These are phyloP conservation scores for button mushroom (Agaricus bisporus) DNA, from an alignment of 768 basidiomycete species.

Conservation along the genomic window DNA sequence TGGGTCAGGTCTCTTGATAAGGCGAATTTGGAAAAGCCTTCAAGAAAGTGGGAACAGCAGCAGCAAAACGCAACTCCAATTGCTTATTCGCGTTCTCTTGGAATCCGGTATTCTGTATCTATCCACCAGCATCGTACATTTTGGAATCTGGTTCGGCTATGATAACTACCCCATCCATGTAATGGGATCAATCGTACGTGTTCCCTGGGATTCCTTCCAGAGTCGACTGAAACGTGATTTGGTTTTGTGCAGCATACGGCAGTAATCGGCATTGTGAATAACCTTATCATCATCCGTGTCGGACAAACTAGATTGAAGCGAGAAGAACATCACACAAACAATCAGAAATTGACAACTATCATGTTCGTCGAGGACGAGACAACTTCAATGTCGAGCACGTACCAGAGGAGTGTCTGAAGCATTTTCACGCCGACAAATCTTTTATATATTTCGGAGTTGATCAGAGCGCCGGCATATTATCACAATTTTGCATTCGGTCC, in stretches of 20 bases:
- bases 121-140: not conserved
- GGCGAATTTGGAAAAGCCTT: not conserved
- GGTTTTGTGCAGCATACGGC: not conserved
- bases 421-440: too few species aligned
- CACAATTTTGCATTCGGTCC: too few species aligned
- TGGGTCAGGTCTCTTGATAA: not conserved
- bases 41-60: not conserved
- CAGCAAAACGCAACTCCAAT: not conserved
- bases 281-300: slow-evolving; percentile 4
- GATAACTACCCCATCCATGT: not conserved
- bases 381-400: too few species aligned
- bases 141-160: not conserved
- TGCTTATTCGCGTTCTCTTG: not conserved
- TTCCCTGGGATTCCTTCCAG: too few species aligned
- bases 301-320: not conserved
- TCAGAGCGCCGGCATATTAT: too few species aligned
- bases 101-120: slow-evolving; percentile 8
- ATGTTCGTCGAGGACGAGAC: too few species aligned
- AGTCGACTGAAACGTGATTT: not conserved
- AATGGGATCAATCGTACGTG: not conserved
- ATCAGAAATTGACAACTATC: too few species aligned
- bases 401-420: too few species aligned
- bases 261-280: not conserved
- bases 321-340: not conserved
- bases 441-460: too few species aligned